Evolutionary conservation across 23 red algal species (phyloP).

Genomic region (Gracilaria vermiculophylla): DNA sequence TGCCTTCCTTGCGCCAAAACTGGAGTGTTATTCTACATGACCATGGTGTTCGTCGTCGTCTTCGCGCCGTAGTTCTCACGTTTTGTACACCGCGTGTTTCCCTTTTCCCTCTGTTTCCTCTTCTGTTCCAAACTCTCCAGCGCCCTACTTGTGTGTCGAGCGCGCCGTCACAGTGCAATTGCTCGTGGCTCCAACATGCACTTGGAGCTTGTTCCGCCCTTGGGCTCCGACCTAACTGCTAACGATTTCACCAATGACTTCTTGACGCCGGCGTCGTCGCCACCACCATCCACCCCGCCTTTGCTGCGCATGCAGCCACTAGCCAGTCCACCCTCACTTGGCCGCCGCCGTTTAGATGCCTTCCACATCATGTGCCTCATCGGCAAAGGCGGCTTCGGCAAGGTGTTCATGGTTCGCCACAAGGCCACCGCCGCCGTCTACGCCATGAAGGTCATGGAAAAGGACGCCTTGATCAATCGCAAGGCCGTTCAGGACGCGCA

Average conservation of each 20-base stretch:
- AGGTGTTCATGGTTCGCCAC: constrained; percentile 91
- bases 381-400: constrained; percentile 94
- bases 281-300: constrained; percentile 9
- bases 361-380: constrained; percentile 88
- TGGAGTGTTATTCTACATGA: constrained; percentile 15
- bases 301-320: not conserved
- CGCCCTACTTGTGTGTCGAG: not conserved
- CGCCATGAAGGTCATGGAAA: constrained; percentile 93
- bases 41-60: not conserved
- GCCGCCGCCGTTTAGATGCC: constrained; percentile 80
- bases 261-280: constrained; percentile 38
- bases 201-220: constrained; percentile 11
- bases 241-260: constrained; percentile 53
- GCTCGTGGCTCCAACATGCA: constrained; percentile 5
- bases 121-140: not conserved
- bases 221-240: constrained; percentile 5
- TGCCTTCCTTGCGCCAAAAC: not conserved
- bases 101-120: not conserved
- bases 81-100: not conserved
- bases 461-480: constrained; percentile 60
- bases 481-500: constrained; percentile 73
- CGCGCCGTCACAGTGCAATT: not conserved
- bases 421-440: constrained; percentile 78
- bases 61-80: constrained; percentile 35
- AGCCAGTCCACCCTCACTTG: constrained; percentile 24